Evolutionary conservation across 2,329 filamentous ascomycete genomes (phyloP).

Genomic region (Trichoderma sp.): DNA sequence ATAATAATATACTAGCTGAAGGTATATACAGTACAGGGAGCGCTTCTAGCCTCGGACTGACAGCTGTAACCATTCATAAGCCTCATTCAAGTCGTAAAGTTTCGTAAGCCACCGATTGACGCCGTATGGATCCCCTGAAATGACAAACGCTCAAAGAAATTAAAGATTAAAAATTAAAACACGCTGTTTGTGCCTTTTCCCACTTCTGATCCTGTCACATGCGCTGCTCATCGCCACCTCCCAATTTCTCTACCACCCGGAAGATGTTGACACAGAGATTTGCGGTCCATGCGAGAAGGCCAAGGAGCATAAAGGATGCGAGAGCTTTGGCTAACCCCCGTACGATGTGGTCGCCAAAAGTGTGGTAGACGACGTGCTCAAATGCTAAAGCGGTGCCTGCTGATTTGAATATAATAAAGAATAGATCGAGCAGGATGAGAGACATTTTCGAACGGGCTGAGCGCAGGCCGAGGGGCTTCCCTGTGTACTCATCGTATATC

Average conservation of each 20-base stretch:
- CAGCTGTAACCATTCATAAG: neutral
- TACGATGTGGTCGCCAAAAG: constrained; percentile 38
- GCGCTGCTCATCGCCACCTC: constrained; percentile 51
- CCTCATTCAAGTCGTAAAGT: neutral
- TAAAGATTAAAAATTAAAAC: neutral
- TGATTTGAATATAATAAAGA: constrained; percentile 97
- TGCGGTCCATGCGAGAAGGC: constrained; percentile 83
- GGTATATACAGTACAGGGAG: neutral
- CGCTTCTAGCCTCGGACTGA: neutral
- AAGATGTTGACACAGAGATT: constrained; percentile 88
- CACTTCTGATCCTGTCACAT: constrained; percentile 18
- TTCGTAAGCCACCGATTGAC: neutral
- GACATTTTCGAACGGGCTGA: constrained; percentile 82
- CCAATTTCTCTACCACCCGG: constrained; percentile 63
- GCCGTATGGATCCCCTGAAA: neutral
- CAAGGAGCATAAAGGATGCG: constrained; percentile 76
- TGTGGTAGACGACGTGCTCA: constrained; percentile 69
- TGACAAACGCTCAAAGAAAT: constrained; percentile 1
- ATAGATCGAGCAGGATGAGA: constrained; percentile 85
- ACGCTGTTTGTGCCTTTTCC: neutral
- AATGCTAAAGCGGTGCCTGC: constrained; percentile 91
- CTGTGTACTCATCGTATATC: constrained; percentile 94
- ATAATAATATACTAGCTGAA: neutral
- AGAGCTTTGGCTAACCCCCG: constrained; percentile 67
- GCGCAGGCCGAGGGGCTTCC: constrained; percentile 86